Conservation (phyloP, 768 basidiomycete species). For the Ramaria rubella region DNA sequence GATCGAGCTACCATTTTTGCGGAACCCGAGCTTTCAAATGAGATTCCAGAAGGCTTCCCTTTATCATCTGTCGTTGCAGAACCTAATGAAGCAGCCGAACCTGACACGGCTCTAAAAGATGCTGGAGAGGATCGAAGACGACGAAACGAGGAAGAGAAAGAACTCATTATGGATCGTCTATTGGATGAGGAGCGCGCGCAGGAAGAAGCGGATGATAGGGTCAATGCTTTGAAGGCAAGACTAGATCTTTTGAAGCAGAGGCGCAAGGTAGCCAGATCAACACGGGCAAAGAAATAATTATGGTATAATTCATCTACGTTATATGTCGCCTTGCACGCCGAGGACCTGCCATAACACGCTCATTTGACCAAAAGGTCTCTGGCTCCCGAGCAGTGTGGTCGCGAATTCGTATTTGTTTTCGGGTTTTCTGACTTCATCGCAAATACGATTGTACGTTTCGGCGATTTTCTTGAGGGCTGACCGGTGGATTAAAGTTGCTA, state of each 20-base stretch:
- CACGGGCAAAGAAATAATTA: slow-evolving; percentile 7
- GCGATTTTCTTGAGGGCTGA: slow-evolving; percentile 65
- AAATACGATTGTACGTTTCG: slow-evolving; percentile 62
- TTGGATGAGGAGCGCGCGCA: slow-evolving; percentile 81
- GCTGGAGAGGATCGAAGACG: slow-evolving; percentile 41
- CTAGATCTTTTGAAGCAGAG: slow-evolving; percentile 52
- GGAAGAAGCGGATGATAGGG: slow-evolving; percentile 81
- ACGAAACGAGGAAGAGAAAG: slow-evolving; percentile 66
- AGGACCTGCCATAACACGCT: slow-evolving; percentile 71
- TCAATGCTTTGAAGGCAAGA: slow-evolving; percentile 54
- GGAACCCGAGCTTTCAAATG: slow-evolving; percentile 53
- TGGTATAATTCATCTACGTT: neutral
- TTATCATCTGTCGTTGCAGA: slow-evolving; percentile 6
- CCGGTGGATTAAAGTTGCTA: slow-evolving; percentile 69
- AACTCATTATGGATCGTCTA: slow-evolving; percentile 80
- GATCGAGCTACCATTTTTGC: slow-evolving; percentile 65
- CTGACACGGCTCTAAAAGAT: slow-evolving; percentile 24
- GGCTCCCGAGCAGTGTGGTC: slow-evolving; percentile 72
- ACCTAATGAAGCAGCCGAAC: slow-evolving; percentile 22
- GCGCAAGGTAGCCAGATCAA: slow-evolving; percentile 32
- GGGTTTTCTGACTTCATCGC: slow-evolving; percentile 66
- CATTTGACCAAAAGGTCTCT: slow-evolving; percentile 77
- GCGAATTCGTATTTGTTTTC: slow-evolving; percentile 90
- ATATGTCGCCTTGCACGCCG: slow-evolving; percentile 46
- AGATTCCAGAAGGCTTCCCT: slow-evolving; percentile 45